Conservation (phyloP, 495 filamentous ascomycete genomes). For the Aspergillus cristatus region DNA sequence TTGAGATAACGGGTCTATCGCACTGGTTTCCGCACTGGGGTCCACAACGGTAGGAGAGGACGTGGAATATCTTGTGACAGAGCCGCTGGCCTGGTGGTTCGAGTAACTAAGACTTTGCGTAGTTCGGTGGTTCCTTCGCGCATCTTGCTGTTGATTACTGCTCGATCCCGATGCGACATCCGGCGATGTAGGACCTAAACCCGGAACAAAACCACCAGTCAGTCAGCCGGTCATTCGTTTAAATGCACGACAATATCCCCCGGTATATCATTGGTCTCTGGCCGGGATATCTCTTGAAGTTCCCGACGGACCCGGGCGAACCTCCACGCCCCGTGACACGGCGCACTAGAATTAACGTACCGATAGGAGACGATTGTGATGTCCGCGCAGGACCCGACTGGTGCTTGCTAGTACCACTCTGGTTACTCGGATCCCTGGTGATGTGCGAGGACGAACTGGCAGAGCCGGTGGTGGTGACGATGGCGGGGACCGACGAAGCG, state of each 20-base stretch:
- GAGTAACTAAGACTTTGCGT: constrained; percentile 5
- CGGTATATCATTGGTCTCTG: too few species aligned
- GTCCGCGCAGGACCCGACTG: constrained; percentile 8
- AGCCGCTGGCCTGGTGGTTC: constrained; percentile 5
- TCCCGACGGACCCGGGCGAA: too few species aligned
- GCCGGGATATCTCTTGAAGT: too few species aligned
- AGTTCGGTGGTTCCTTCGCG: constrained; percentile 17
- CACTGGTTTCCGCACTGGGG: constrained; percentile 26
- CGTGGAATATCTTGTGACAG: constrained; percentile 18
- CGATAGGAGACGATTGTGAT: constrained; percentile 16
- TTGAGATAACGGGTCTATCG: constrained; percentile 49
- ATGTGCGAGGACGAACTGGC: constrained; percentile 1
- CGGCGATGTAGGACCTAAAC: constrained; percentile 25
- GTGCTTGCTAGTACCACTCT: constrained; percentile 4
- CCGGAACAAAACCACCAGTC: not conserved
- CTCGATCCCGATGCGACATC: constrained; percentile 31
- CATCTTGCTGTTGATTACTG: constrained; percentile 22
- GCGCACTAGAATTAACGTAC: constrained; percentile 7
- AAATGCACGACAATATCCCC: too few species aligned
- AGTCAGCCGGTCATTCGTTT: too few species aligned
- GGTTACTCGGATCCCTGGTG: constrained; percentile 7
- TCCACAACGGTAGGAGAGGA: constrained; percentile 22
- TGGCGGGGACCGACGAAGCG: constrained; percentile 13
- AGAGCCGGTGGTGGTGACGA: constrained; percentile 15
- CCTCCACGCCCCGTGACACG: too few species aligned